A percentile compares a stretch with the other conserved stretches of the same genome.
Conservation (phyloP, 768 basidiomycete genomes). For the Tricholomella constricta region DNA sequence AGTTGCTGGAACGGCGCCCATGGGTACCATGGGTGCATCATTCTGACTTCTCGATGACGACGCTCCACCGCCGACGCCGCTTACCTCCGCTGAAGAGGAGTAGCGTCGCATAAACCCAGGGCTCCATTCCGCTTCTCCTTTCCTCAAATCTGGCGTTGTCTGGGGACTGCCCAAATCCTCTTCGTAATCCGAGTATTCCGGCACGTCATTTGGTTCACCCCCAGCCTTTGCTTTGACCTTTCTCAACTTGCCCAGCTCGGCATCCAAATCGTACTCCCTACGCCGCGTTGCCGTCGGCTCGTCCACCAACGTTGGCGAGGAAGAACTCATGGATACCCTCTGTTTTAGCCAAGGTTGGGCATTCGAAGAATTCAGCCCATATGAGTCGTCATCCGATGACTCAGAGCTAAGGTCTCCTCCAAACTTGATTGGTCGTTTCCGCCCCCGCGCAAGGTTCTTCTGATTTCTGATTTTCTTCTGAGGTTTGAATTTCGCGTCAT, state of each 20-base stretch:
- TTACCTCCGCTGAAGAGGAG: slow-evolving; percentile 17
- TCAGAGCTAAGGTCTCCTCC: slow-evolving; percentile 31
- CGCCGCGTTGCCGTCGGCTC: background rate
- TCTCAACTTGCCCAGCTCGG: slow-evolving; percentile 9
- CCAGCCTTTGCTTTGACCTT: slow-evolving; percentile 9
- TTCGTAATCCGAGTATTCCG: slow-evolving; percentile 52
- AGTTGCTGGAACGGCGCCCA: slow-evolving; percentile 55
- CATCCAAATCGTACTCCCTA: slow-evolving; percentile 1
- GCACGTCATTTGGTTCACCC: slow-evolving; percentile 20
- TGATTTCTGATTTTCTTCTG: slow-evolving; percentile 2
- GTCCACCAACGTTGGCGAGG: slow-evolving; percentile 19
- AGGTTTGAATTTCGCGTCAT: slow-evolving; percentile 10
- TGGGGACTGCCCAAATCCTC: slow-evolving; percentile 37
- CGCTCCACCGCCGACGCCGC: slow-evolving; percentile 5
- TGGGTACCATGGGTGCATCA: slow-evolving; percentile 4
- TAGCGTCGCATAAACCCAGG: slow-evolving; percentile 53
- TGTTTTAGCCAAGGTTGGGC: slow-evolving; percentile 15
- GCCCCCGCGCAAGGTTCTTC: slow-evolving; percentile 11
- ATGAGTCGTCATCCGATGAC: slow-evolving; percentile 33
- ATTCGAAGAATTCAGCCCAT: slow-evolving; percentile 8
- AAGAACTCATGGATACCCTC: slow-evolving; percentile 21
- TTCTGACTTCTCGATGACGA: background rate
- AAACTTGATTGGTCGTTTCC: slow-evolving; percentile 35
- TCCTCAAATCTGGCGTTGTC: slow-evolving; percentile 8
- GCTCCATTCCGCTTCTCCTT: slow-evolving; percentile 40